A percentile compares a stretch with the other conserved stretches of the same genome.
These are phyloP conservation scores for Cladophialophora chaetospira DNA, from an alignment of 2,329 filamentous ascomycete genomes.

Conservation along the genomic window DNA sequence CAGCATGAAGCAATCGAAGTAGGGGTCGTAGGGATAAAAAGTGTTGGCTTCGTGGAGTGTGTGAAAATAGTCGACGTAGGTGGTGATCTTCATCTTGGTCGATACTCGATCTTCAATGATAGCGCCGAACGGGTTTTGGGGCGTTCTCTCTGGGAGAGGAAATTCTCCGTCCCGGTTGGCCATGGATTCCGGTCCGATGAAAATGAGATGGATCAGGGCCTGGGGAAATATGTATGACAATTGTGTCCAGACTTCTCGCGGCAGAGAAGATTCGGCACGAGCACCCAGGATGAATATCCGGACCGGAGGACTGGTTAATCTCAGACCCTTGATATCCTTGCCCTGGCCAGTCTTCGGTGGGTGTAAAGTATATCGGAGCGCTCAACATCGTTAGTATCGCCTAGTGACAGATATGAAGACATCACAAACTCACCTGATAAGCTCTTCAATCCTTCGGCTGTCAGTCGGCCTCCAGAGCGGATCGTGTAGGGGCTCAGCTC, in stretches of 20 bases:
- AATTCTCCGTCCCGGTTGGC: conserved; percentile 90
- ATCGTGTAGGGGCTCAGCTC: conserved; percentile 92
- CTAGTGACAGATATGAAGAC: conserved; percentile 37
- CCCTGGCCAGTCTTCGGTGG: conserved; percentile 79
- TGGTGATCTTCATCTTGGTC: conserved; percentile 91
- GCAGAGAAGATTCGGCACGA: conserved; percentile 94
- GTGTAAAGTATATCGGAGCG: conserved; percentile 89
- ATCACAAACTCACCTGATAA: conserved; percentile 67
- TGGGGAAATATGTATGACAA: conserved; percentile 93
- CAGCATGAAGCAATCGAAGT: conserved; percentile 95
- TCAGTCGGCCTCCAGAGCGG: conserved; percentile 72
- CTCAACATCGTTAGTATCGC: conserved; percentile 49
- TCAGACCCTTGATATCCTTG: conserved; percentile 71
- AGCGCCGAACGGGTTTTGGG: conserved; percentile 88
- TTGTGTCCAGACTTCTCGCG: conserved; percentile 91
- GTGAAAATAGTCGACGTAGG: conserved; percentile 97
- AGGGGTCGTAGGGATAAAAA: conserved; percentile 94
- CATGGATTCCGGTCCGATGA: conserved; percentile 97
- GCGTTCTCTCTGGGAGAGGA: conserved; percentile 81
- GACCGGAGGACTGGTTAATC: conserved; percentile 81
- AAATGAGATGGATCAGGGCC: conserved; percentile 84
- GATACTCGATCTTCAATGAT: conserved; percentile 89
- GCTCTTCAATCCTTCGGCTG: conserved; percentile 87
- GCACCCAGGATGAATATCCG: conserved; percentile 92
- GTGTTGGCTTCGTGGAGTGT: conserved; percentile 87